Evolutionary conservation across 441 rosid species (phyloP), one percentile per base, ranked within the genome.

Genomic region (Pelargonium fulgidum): DNA sequence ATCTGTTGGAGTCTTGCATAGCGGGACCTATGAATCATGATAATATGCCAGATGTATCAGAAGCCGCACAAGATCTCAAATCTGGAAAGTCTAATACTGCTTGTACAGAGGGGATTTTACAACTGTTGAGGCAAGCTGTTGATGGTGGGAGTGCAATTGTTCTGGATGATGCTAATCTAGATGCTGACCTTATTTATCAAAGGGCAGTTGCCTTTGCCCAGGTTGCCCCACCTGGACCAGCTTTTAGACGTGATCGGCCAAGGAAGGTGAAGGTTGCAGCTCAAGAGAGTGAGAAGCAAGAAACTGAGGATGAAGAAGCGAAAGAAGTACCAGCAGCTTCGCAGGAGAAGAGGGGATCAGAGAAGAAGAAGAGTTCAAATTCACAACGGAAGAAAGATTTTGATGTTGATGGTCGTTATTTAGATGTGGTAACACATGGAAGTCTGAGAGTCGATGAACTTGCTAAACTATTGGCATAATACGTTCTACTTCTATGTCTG

Each of bases 401-500:
- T 11, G 67, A 59, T 20, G 87, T 67, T 11, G 67, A 59, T 20
- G 87, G 75, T 64, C 76, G 14, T 64, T 75, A 41, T 65, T 69
- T 72, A 54, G 80, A 76, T 71, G 79, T 70, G 24, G 69, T 67
- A 10, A 81, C 90, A 0, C 75, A 72, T 17, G 94, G 96, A 76
- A 87, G 85, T 77, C 75, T 88, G 45, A 66, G 79, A 67, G 75
- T 93, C 12, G 96, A 89, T 79, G 97, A 91, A 80, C 95, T 89
- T 70, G 97, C 96, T 68, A 88, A 91, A 81, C 71, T 91, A 42
- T 82, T 91, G 73, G 79, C 96, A 1, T 89, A 72, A 70, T 69
- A 11, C 20, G 56, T 5, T 16, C 5, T 63, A 5, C 45, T 48
- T 26, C 29, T 16, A 17, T 54, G 17, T 54, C 61, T 54, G 33